Evolutionary conservation across 768 basidiomycete genomes (phyloP).

Genomic region (Amanita polypyramis): DNA sequence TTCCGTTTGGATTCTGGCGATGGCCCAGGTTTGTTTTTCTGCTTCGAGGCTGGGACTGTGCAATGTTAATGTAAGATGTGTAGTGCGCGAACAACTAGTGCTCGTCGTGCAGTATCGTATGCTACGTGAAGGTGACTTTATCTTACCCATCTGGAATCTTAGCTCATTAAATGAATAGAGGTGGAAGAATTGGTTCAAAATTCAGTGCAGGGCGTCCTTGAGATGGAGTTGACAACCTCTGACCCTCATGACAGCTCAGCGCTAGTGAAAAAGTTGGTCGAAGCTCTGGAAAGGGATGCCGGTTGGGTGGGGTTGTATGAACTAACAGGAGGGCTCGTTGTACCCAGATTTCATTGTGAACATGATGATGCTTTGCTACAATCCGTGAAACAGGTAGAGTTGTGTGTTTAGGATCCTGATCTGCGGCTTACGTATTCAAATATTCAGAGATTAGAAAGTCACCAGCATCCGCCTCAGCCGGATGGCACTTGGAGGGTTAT

Average conservation of each 20-base stretch:
- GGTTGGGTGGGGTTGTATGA: conserved; percentile 64
- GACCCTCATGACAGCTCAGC: conserved; percentile 27
- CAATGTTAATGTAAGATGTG: conserved; percentile 1
- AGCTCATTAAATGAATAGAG: conserved; percentile 32
- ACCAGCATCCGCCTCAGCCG: conserved; percentile 28
- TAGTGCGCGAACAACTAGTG: conserved; percentile 53
- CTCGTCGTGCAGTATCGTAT: conserved; percentile 69
- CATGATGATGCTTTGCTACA: conserved; percentile 22
- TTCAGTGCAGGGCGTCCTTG: conserved; percentile 32
- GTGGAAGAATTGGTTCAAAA: conserved; percentile 51
- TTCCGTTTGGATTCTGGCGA: conserved; percentile 63
- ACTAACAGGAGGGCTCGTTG: conserved; percentile 56
- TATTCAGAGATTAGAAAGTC: conserved; percentile 29
- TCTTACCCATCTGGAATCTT: background rate
- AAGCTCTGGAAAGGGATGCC: conserved; percentile 50
- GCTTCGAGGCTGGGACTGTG: conserved; percentile 3
- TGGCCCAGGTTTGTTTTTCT: conserved; percentile 42
- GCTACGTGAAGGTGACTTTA: conserved; percentile 63
- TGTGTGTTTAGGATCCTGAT: background rate
- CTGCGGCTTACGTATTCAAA: conserved; percentile 1
- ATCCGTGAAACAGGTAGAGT: conserved; percentile 21
- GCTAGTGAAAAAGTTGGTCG: conserved; percentile 39
- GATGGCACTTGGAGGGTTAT: conserved; percentile 58
- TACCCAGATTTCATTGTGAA: conserved; percentile 32
- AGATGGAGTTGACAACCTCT: conserved; percentile 20